Base-by-base conservation (phyloP, 2,329 filamentous ascomycete species). In the Colletotrichum incanum region DNA sequence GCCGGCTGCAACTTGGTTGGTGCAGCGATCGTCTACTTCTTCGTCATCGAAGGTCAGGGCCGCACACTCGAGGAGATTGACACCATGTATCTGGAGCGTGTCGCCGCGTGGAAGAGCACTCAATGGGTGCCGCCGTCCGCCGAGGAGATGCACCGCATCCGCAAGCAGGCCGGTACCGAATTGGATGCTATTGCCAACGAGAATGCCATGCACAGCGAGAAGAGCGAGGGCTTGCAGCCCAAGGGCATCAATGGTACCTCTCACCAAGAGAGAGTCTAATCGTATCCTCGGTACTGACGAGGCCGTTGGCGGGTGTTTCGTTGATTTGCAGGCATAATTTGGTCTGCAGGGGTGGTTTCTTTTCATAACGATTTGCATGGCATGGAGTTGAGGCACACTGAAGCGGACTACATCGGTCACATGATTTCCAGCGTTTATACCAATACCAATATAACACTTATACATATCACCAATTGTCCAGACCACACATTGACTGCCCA, bases 41-140 rank as follows among this genome's bases (percentile, higher is more conserved):
- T 94, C 80, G 88, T 95, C 64, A 90, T 93, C 67, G 93, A 95
- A 79, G 91, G 89, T 56, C 91, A 93, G 78, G 93, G 92, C 64
- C 88, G 93, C 7, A 91, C 90, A 0, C 86, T 96, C 1, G 93
- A 96, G 82, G 93, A 95, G 80, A 93, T 96, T 67, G 93, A 96
- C 76, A 92, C 90, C 59, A 93, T 93, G 91, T 95, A 94, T 75
- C 85, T 93, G 45, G 84, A 92, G 61, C 83, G 84, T 34, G 90
- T 94, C 23, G 88, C 84, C 75, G 91, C 92, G 0, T 89, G 89
- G 83, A 88, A 90, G 84, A 92, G 89, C 76, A 79, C 83, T 56
- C 83, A 86, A 73, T 93, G 88, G 88, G 75, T 82, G 6, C 78
- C 85, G 0, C 85, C 85, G 0, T 78, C 83, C 1, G 82, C 84